These are phyloP conservation scores for Citrus unshiu DNA, from an alignment of 345 rosid species.

Conservation along the genomic window DNA sequence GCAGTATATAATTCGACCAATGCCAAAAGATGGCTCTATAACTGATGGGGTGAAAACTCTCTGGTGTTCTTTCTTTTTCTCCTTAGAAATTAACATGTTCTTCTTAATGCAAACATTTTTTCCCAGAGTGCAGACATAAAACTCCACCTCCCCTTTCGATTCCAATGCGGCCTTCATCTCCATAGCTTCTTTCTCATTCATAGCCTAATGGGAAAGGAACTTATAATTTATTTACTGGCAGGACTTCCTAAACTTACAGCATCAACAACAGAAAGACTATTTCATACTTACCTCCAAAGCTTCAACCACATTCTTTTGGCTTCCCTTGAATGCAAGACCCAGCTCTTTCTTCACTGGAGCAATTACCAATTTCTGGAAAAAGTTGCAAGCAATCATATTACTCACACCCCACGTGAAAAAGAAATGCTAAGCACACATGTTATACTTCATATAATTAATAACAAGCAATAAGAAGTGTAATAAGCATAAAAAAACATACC, in stretches of 20 bases:
- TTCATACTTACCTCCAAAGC: conserved; percentile 58
- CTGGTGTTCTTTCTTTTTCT: conserved; percentile 85
- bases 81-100: conserved; percentile 89
- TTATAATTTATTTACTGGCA: not conserved
- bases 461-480: not conserved
- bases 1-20: conserved; percentile 92
- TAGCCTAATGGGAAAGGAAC: conserved; percentile 44
- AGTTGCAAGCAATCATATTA: not conserved
- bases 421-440: not conserved
- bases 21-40: conserved; percentile 92
- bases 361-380: conserved; percentile 70
- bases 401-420: not conserved
- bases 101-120: conserved; percentile 62
- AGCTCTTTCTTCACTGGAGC: conserved; percentile 77
- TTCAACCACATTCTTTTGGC: conserved; percentile 76
- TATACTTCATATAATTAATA: not conserved
- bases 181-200: conserved; percentile 88
- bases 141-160: conserved; percentile 82
- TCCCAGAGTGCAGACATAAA: conserved; percentile 65
- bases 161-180: conserved; percentile 75
- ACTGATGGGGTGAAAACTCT: conserved; percentile 91
- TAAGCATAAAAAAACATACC: conserved; percentile 34
- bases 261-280: not conserved
- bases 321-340: conserved; percentile 85
- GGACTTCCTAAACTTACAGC: not conserved